phyloP scores from a whole-genome alignment of 2,329 filamentous ascomycete genomes.

The Scopulariopsis brevicaulis region DNA sequence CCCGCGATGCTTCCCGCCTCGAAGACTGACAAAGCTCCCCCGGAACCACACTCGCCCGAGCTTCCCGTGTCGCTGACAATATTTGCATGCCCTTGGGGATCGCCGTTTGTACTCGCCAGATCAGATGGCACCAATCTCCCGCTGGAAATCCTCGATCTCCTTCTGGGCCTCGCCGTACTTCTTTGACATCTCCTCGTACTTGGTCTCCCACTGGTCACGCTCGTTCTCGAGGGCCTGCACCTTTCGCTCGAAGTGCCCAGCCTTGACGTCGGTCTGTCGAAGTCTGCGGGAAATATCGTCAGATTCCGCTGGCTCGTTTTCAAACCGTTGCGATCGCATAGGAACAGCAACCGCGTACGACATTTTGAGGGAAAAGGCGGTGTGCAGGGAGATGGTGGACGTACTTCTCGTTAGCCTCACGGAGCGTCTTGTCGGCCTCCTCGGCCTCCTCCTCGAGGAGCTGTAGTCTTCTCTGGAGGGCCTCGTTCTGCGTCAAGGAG shows the following conservation, averaged over 20 bases:
- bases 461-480: conserved; percentile 83
- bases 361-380: background rate
- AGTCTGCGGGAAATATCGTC: conserved; percentile 47
- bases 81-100: background rate
- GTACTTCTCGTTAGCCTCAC: conserved; percentile 98
- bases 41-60: background rate
- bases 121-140: conserved; percentile 87
- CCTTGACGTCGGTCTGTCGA: conserved; percentile 98
- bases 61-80: background rate
- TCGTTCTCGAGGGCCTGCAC: conserved; percentile 90
- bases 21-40: background rate
- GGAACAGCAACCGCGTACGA: background rate
- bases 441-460: conserved; percentile 97
- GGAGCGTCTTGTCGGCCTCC: conserved; percentile 88
- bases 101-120: conserved; percentile 14
- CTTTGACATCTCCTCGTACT: conserved; percentile 96
- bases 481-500: conserved; percentile 83
- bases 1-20: background rate
- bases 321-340: background rate
- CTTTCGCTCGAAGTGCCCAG: conserved; percentile 98
- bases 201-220: conserved; percentile 89
- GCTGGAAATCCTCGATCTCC: conserved; percentile 83
- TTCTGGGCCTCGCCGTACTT: conserved; percentile 77
- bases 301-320: background rate
- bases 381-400: conserved; percentile 21